These are phyloP conservation scores for Aspergillus campestris DNA, from an alignment of 495 filamentous ascomycete species.

Conservation along the genomic window DNA sequence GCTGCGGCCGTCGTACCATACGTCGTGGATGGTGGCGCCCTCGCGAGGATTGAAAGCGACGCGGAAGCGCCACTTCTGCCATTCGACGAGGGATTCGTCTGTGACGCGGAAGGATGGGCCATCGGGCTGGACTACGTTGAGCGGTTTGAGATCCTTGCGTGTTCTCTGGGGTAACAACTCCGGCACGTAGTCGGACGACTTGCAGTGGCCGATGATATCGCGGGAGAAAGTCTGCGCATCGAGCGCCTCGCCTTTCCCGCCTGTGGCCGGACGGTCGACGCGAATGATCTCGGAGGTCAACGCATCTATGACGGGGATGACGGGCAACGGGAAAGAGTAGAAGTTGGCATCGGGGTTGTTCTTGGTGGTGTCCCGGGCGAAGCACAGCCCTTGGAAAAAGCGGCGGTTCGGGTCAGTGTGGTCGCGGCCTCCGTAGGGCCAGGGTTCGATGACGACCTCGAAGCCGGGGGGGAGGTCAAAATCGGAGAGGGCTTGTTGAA, in stretches of 20 bases:
- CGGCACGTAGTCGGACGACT: constrained; percentile 54
- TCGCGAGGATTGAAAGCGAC: constrained; percentile 63
- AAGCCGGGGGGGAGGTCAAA: constrained; percentile 57
- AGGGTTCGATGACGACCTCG: constrained; percentile 59
- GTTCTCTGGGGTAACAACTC: constrained; percentile 54
- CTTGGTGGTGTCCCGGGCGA: constrained; percentile 33
- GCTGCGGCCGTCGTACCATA: constrained; percentile 65
- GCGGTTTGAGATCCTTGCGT: constrained; percentile 64
- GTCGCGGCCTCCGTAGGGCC: constrained; percentile 60
- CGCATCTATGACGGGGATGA: constrained; percentile 69
- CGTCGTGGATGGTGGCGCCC: constrained; percentile 59
- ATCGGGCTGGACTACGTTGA: constrained; percentile 71
- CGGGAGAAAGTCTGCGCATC: constrained; percentile 31
- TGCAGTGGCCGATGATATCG: constrained; percentile 45
- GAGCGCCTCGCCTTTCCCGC: constrained; percentile 34
- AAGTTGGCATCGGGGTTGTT: constrained; percentile 52
- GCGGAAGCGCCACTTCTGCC: constrained; percentile 66
- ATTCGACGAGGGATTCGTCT: constrained; percentile 45
- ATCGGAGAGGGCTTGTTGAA: constrained; percentile 50
- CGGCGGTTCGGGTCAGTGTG: constrained; percentile 45
- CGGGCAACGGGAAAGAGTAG: constrained; percentile 69
- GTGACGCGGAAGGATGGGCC: constrained; percentile 62
- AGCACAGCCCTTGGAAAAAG: constrained; percentile 45
- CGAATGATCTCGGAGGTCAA: constrained; percentile 57
- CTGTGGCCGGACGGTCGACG: constrained; percentile 42